A percentile compares a stretch with the other conserved stretches of the same genome.
Conservation (phyloP, 108 stramenopile genomes). For the Fistulifera pelliculosa region DNA sequence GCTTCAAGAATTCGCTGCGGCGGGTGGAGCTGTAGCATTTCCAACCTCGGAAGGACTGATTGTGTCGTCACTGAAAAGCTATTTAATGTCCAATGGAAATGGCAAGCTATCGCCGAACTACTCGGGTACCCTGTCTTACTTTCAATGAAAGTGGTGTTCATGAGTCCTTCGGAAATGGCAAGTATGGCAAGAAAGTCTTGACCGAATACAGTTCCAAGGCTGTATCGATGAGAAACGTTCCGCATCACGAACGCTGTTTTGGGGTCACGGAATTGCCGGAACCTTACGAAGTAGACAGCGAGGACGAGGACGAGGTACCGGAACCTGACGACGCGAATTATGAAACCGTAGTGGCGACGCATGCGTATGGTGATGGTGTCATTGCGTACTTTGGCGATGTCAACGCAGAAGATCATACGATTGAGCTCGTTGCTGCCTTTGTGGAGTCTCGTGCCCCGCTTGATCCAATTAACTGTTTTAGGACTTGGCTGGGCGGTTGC, state of each 20-base stretch:
- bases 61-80: conserved; percentile 6
- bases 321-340: conserved; percentile 2
- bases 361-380: conserved; percentile 4
- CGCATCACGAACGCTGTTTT: conserved; percentile 6
- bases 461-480: conserved; percentile 6
- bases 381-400: conserved; percentile 12
- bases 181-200: not conserved
- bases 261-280: not conserved
- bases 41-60: conserved; percentile 7
- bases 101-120: conserved; percentile 8
- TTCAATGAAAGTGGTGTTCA: not conserved
- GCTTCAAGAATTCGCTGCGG: conserved; percentile 6
- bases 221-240: not conserved
- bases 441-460: conserved; percentile 7
- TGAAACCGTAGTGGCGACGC: conserved; percentile 10
- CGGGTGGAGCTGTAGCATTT: conserved; percentile 11
- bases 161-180: not conserved
- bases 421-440: conserved; percentile 8
- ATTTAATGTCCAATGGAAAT: conserved; percentile 7
- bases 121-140: conserved; percentile 4
- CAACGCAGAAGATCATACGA: conserved; percentile 5
- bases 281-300: not conserved
- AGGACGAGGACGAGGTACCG: not conserved
- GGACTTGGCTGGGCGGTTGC: too few relatives aligned
- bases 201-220: conserved; percentile 3